Conservation (phyloP, 495 filamentous ascomycete genomes). For the Hypomontagnella monticulosa region DNA sequence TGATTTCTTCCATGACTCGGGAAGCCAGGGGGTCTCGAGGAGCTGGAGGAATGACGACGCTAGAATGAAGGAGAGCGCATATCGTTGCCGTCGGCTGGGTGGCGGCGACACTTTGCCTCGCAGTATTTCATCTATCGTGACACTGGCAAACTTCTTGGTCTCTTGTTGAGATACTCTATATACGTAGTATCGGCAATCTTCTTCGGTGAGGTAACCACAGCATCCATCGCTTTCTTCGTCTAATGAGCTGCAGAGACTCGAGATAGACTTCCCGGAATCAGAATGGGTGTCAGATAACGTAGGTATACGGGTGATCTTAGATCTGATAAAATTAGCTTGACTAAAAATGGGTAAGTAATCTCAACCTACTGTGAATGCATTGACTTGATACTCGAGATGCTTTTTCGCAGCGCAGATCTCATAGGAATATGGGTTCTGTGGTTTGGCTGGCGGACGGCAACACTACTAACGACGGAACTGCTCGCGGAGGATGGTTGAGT, state of each 20-base stretch:
- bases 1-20: neutral
- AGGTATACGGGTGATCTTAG: neutral
- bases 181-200: conserved; percentile 25
- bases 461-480: neutral
- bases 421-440: neutral
- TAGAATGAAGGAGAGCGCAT: conserved; percentile 19
- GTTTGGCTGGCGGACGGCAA: neutral
- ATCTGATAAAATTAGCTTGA: neutral
- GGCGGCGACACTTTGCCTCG: neutral
- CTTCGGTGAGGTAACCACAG: conserved; percentile 21
- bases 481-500: neutral
- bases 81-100: conserved; percentile 23
- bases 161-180: conserved; percentile 14
- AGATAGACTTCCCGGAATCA: neutral
- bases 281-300: neutral
- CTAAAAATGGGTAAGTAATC: too few relatives aligned
- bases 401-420: neutral
- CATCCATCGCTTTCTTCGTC: neutral
- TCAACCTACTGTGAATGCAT: too few relatives aligned
- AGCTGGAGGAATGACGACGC: conserved; percentile 41
- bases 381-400: too few relatives aligned
- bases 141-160: neutral
- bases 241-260: conserved; percentile 7
- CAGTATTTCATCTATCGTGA: conserved; percentile 33
- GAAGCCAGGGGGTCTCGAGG: conserved; percentile 33